phyloP scores from a whole-genome alignment of 1,139 yeast species.

The Kluyveromyces sp. region DNA sequence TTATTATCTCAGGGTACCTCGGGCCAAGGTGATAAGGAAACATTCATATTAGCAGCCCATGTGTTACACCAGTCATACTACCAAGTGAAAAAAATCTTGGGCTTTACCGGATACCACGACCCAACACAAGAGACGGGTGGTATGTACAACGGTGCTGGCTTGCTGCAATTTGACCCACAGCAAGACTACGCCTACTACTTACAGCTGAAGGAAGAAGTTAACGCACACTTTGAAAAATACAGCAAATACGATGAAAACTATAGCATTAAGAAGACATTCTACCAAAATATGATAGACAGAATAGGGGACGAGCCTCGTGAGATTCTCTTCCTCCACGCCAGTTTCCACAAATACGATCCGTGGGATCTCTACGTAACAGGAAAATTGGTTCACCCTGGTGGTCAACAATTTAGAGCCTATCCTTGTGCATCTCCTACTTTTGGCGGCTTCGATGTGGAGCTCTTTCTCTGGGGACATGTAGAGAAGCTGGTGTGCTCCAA shows the following conservation, averaged over 20 bases:
- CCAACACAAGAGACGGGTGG: constrained; percentile 12
- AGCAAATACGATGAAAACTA: constrained; percentile 14
- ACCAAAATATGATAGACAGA: constrained; percentile 1
- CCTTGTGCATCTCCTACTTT: constrained; percentile 6
- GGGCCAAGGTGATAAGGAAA: constrained; percentile 60
- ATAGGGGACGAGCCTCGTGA: constrained; percentile 9
- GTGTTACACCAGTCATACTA: constrained; percentile 43
- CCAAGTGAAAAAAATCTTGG: constrained; percentile 42
- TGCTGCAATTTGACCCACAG: constrained; percentile 38
- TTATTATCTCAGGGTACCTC: constrained; percentile 51
- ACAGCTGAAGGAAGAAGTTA: constrained; percentile 13
- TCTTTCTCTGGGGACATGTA: constrained; percentile 15
- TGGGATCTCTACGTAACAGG: constrained; percentile 39
- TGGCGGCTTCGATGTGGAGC: constrained; percentile 17
- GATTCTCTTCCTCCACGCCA: constrained; percentile 50
- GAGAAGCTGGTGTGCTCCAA: constrained; percentile 13
- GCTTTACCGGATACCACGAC: constrained; percentile 38
- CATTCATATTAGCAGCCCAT: constrained; percentile 54
- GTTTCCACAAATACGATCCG: constrained; percentile 59
- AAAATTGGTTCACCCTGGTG: constrained; percentile 38
- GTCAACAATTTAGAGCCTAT: constrained; percentile 23
- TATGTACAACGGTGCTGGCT: constrained; percentile 36
- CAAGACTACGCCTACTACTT: constrained; percentile 31
- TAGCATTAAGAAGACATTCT: constrained; percentile 10
- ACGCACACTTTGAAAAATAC: constrained; percentile 3